These are phyloP conservation scores for Psilocybe sp. DNA, from an alignment of 768 basidiomycete genomes.

Conservation along the genomic window DNA sequence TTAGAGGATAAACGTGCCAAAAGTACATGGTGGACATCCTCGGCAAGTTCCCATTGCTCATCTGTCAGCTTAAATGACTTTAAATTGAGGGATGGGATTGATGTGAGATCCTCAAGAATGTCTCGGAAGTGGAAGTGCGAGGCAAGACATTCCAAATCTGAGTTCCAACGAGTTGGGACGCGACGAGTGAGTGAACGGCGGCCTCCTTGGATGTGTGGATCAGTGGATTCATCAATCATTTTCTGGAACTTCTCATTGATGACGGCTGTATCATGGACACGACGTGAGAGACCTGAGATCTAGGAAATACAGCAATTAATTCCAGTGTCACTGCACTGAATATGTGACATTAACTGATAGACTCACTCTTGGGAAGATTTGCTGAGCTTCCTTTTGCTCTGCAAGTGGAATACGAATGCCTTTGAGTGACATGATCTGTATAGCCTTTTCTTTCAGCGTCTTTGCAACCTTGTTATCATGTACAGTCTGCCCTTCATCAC, in stretches of 20 bases:
- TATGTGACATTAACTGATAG: too few relatives aligned
- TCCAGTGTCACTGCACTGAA: not conserved
- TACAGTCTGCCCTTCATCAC: conserved; percentile 11
- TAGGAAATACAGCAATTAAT: not conserved
- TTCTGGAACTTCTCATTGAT: conserved; percentile 23
- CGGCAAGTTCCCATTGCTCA: conserved; percentile 24
- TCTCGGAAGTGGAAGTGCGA: conserved; percentile 22
- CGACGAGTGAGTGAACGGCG: not conserved
- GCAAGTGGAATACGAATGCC: conserved; percentile 1
- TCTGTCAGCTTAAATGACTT: conserved; percentile 16
- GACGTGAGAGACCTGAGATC: conserved; percentile 17
- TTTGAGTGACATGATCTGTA: conserved; percentile 3
- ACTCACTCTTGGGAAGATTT: conserved; percentile 11
- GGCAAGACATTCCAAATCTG: conserved; percentile 22
- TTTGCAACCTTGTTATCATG: conserved; percentile 13
- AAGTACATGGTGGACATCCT: conserved; percentile 21
- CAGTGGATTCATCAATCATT: conserved; percentile 9
- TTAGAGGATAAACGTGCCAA: conserved; percentile 20
- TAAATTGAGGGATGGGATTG: conserved; percentile 8
- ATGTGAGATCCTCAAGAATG: conserved; percentile 19
- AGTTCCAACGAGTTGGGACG: conserved; percentile 29
- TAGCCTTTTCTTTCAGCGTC: conserved; percentile 9
- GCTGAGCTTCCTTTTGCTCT: conserved; percentile 6
- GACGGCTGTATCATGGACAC: conserved; percentile 20
- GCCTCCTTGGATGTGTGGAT: conserved; percentile 9